Evolutionary conservation across 495 filamentous ascomycete genomes (phyloP).

Genomic region (Alectoria sarmentosa): DNA sequence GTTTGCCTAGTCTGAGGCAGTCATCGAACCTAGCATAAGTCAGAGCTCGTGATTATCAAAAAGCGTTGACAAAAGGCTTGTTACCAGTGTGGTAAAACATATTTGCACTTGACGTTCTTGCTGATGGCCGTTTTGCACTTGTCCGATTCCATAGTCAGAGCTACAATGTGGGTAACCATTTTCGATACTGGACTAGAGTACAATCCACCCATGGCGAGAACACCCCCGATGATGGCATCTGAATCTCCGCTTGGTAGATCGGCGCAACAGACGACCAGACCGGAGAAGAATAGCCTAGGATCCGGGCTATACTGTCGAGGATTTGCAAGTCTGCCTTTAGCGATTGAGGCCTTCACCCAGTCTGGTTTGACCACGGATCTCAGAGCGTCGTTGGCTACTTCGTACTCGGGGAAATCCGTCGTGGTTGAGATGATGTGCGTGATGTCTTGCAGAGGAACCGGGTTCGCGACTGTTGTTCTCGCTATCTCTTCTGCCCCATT

Average conservation of each 20-base stretch:
- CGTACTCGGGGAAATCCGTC: slow-evolving; percentile 81
- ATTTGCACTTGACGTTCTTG: slow-evolving; percentile 63
- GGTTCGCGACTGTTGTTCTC: slow-evolving; percentile 24
- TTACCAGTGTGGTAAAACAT: slow-evolving; percentile 94
- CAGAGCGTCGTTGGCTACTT: slow-evolving; percentile 59
- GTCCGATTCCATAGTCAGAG: slow-evolving; percentile 63
- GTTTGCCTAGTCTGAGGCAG: slow-evolving; percentile 81
- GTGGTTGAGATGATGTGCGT: slow-evolving; percentile 82
- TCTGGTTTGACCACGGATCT: slow-evolving; percentile 76
- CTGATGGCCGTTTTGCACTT: slow-evolving; percentile 58
- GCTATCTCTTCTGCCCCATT: slow-evolving; percentile 42
- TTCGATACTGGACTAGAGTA: slow-evolving; percentile 62
- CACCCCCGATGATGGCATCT: slow-evolving; percentile 85
- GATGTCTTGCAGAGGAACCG: slow-evolving; percentile 48
- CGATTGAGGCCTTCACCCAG: slow-evolving; percentile 67
- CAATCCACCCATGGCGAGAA: slow-evolving; percentile 81
- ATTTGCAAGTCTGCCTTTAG: slow-evolving; percentile 63
- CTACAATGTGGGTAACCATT: slow-evolving; percentile 81
- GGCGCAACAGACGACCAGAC: slow-evolving; percentile 65
- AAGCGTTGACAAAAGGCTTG: neutral
- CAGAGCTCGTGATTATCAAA: slow-evolving; percentile 19
- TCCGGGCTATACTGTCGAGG: slow-evolving; percentile 84
- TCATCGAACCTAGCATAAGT: slow-evolving; percentile 73
- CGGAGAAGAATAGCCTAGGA: slow-evolving; percentile 80
- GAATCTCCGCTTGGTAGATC: slow-evolving; percentile 85